Percentiles rank a stretch among this genome's conserved stretches.
Evolutionary conservation across 2,329 filamentous ascomycete species (phyloP).

Genomic region (Fusarium nanum): DNA sequence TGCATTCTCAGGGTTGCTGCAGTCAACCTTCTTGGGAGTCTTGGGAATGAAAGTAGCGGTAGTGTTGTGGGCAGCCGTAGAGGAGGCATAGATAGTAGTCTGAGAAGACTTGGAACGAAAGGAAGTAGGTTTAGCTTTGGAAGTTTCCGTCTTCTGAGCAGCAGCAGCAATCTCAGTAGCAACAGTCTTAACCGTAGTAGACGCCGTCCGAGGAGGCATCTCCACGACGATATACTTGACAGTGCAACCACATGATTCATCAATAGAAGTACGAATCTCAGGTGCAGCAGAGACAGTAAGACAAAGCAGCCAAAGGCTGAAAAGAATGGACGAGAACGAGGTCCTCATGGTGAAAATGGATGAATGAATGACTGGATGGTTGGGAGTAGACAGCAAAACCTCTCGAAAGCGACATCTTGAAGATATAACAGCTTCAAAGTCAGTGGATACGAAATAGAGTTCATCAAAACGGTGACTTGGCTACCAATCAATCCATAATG

Average conservation of each 20-base stretch:
- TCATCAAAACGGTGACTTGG: constrained; percentile 19
- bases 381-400: not conserved
- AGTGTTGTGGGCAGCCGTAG: constrained; percentile 3
- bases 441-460: constrained; percentile 9
- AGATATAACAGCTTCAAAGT: not conserved
- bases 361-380: constrained; percentile 4
- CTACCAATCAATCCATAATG: constrained; percentile 3
- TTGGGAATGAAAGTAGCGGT: constrained; percentile 16
- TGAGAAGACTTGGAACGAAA: not conserved
- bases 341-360: constrained; percentile 13
- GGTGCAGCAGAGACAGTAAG: not conserved
- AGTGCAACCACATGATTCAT: constrained; percentile 22
- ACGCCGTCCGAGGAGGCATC: constrained; percentile 1
- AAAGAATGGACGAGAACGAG: constrained; percentile 30
- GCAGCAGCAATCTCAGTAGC: not conserved
- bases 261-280: not conserved
- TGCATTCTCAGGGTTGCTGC: constrained; percentile 8
- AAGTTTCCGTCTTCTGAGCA: not conserved
- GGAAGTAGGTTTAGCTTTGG: not conserved
- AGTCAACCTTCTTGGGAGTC: constrained; percentile 1
- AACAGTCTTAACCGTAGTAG: not conserved
- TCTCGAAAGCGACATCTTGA: not conserved
- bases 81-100: constrained; percentile 4
- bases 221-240: constrained; percentile 22
- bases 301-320: constrained; percentile 15